Evolutionary conservation across 305 asterid genomes (phyloP).

Genomic region (Lippia alba): DNA sequence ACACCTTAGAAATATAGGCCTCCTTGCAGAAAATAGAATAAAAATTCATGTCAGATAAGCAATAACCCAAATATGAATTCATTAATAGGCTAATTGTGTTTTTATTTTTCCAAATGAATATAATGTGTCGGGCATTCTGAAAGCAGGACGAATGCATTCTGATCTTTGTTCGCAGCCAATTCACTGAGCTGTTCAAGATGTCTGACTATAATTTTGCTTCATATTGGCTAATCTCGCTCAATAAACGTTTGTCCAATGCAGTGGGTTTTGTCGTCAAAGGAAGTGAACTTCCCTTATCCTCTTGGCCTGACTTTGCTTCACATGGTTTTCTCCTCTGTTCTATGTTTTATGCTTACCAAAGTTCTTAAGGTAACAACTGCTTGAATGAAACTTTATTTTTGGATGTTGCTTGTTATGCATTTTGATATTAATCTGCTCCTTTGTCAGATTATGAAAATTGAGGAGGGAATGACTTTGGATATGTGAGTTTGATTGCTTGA

Average conservation of each 20-base stretch:
- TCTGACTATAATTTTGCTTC: slow-evolving; percentile 5
- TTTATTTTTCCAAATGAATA: too few species aligned
- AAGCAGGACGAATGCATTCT: slow-evolving; percentile 15
- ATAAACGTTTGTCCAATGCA: not conserved
- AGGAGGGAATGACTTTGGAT: slow-evolving; percentile 93
- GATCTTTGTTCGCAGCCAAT: slow-evolving; percentile 7
- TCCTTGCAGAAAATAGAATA: too few species aligned
- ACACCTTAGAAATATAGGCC: too few species aligned
- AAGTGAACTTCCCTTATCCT: slow-evolving; percentile 94
- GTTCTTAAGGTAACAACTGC: slow-evolving; percentile 72
- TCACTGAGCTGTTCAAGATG: slow-evolving; percentile 11
- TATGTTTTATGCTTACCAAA: slow-evolving; percentile 82
- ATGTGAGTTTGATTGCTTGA: slow-evolving; percentile 51
- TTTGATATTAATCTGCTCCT: slow-evolving; percentile 16
- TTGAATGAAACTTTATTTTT: slow-evolving; percentile 23
- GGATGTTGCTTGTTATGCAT: slow-evolving; percentile 19
- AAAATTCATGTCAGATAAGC: too few species aligned
- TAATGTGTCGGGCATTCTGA: not conserved
- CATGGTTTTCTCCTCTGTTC: slow-evolving; percentile 90
- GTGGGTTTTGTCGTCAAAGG: slow-evolving; percentile 92
- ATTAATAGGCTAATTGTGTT: too few species aligned
- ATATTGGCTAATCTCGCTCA: slow-evolving; percentile 10
- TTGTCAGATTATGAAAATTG: slow-evolving; percentile 81
- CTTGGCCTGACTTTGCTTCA: slow-evolving; percentile 95
- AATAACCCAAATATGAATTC: too few species aligned